Evolutionary conservation across 2,329 filamentous ascomycete species (phyloP).

Genomic region (Phialophora verrucosa): DNA sequence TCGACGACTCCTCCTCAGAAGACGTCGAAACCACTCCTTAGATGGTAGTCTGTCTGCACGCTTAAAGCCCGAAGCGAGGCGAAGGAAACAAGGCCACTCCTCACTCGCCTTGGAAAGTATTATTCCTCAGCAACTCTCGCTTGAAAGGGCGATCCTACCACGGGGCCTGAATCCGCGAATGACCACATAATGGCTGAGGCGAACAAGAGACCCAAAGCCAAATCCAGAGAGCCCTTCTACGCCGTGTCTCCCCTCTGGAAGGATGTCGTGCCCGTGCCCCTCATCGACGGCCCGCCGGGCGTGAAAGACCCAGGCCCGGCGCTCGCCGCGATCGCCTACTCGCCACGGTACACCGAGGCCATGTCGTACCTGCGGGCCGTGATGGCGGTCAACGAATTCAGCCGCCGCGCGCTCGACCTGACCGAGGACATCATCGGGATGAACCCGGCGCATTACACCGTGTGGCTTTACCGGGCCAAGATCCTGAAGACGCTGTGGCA

Average conservation of each 20-base stretch:
- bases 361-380: conserved; percentile 92
- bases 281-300: conserved; percentile 69
- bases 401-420: conserved; percentile 75
- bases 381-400: conserved; percentile 87
- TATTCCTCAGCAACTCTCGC: neutral
- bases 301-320: conserved; percentile 56
- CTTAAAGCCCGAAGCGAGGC: neutral
- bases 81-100: neutral
- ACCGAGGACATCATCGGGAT: conserved; percentile 89
- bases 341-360: conserved; percentile 85
- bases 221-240: conserved; percentile 51
- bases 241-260: conserved; percentile 77
- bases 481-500: conserved; percentile 64
- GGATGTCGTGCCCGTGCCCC: conserved; percentile 80
- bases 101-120: neutral
- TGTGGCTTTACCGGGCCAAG: conserved; percentile 93
- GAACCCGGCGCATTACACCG: conserved; percentile 97
- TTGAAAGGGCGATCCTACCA: neutral
- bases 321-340: conserved; percentile 90
- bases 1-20: neutral
- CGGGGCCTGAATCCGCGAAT: neutral
- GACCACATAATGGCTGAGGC: conserved; percentile 9
- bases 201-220: conserved; percentile 36
- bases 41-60: neutral
- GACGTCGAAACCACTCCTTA: neutral